Conservation (phyloP, 371 early-diverging fungal species). For the Haplosporangium sp. region DNA sequence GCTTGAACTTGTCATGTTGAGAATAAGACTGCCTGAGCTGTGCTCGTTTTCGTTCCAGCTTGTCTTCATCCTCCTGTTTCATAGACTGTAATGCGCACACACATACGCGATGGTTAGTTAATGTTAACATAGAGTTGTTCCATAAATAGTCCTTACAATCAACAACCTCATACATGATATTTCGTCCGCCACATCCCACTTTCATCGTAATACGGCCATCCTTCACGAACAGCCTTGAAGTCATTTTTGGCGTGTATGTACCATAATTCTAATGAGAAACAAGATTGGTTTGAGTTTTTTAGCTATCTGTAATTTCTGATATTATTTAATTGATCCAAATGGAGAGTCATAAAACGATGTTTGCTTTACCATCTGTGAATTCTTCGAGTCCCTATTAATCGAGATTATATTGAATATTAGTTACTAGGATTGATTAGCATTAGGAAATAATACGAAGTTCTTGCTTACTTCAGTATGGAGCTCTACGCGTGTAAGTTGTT, state of each 20-base stretch:
- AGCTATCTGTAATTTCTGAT: not conserved
- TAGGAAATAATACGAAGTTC: not conserved
- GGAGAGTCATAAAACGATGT: not conserved
- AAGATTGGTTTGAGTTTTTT: too few species aligned
- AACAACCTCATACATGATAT: conserved; percentile 21
- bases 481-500: conserved; percentile 45
- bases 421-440: not conserved
- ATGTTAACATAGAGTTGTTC: not conserved
- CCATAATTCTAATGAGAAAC: conserved; percentile 32
- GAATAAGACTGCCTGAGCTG: conserved; percentile 49
- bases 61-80: conserved; percentile 42
- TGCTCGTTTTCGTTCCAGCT: conserved; percentile 27
- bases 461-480: conserved; percentile 34
- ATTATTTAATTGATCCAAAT: not conserved
- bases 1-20: conserved; percentile 34
- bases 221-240: conserved; percentile 30
- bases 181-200: conserved; percentile 52
- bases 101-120: too few species aligned
- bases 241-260: conserved; percentile 38
- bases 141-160: not conserved
- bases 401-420: not conserved
- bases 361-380: conserved; percentile 35
- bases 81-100: conserved; percentile 8
- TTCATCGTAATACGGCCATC: conserved; percentile 19
- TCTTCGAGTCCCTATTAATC: conserved; percentile 36